These are phyloP conservation scores for Bacterosira constricta DNA, from an alignment of 108 stramenopile genomes.

Conservation along the genomic window DNA sequence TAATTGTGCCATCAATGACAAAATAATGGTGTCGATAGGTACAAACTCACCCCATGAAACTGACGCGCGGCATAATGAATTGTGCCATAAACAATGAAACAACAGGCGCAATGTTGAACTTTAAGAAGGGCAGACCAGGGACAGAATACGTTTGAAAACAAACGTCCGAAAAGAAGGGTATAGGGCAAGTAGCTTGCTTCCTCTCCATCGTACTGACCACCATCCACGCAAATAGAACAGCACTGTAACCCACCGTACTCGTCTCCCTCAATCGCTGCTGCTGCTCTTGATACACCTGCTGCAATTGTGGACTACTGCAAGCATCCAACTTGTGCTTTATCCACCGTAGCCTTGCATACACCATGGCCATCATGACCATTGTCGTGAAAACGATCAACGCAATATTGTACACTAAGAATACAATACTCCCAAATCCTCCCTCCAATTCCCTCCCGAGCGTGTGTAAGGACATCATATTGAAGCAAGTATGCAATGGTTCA, in stretches of 20 bases:
- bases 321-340: background rate
- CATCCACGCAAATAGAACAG: constrained; percentile 85
- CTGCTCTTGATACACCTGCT: background rate
- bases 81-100: constrained; percentile 70
- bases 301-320: background rate
- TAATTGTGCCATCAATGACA: no score
- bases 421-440: constrained; percentile 46
- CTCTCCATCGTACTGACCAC: constrained; percentile 65
- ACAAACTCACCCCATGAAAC: constrained; percentile 61
- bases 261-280: constrained; percentile 31
- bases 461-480: constrained; percentile 80
- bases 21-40: no score
- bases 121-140: constrained; percentile 32
- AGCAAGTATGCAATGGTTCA: constrained; percentile 77
- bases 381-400: constrained; percentile 63
- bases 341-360: constrained; percentile 29
- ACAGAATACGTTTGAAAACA: constrained; percentile 67
- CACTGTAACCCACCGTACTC: constrained; percentile 80
- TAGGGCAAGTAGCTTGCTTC: constrained; percentile 62
- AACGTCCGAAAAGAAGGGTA: constrained; percentile 67
- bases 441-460: constrained; percentile 67
- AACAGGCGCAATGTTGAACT: constrained; percentile 68
- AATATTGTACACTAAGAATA: constrained; percentile 67
- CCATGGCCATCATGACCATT: constrained; percentile 60
- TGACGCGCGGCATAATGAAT: constrained; percentile 75